Base-by-base conservation (phyloP, 2,329 filamentous ascomycete species). In the Cercospora sp. region DNA sequence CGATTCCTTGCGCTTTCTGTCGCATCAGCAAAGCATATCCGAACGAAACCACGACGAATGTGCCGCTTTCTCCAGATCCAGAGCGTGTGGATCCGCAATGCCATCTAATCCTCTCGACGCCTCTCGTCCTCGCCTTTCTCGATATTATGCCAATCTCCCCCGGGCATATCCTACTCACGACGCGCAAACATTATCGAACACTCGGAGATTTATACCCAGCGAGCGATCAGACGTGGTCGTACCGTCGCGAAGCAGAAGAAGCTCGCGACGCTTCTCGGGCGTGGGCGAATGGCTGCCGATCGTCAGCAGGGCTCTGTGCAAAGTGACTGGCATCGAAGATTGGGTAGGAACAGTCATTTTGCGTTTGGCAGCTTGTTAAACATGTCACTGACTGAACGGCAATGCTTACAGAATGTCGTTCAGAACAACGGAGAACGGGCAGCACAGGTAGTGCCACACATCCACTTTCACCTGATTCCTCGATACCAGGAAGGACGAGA, bases 381-480 rank as follows among this genome's bases (percentile, higher is more conserved):
- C 7, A 58, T 8, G 30, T 30, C 13, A 58, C 53, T 58, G n/a
- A 58, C 53, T 26, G 6, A 10, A 51, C 21, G 18, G 18, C 45
- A 10, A n/a, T 57, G 18, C 13, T 9, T 30, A 12, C n/a, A 58
- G 61, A 99, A 99, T 80, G 89, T 98, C 32, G 92, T 98, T 65
- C 94, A 98, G 82, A 98, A 98, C 79, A 98, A 97, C 74, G 88
- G 94, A 16, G 89, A 89, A 3, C 88, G 93, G 34, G 94, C 94
- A 2, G 93, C 93, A 2, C 94, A 98, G 81, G 93, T 97, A 16
- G 93, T 98, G 1, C 91, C 91, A 24, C 94, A 98, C 79, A 90
- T 96, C 60, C 94, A 99, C 80, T 98, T 96, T 79, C 95, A 99
- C 75, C 86, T 98, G 63, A 96, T 99, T 37, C 94, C 94, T 0